Evolutionary conservation across 257 asterid genomes (phyloP).

Genomic region (Salvia hispanica): DNA sequence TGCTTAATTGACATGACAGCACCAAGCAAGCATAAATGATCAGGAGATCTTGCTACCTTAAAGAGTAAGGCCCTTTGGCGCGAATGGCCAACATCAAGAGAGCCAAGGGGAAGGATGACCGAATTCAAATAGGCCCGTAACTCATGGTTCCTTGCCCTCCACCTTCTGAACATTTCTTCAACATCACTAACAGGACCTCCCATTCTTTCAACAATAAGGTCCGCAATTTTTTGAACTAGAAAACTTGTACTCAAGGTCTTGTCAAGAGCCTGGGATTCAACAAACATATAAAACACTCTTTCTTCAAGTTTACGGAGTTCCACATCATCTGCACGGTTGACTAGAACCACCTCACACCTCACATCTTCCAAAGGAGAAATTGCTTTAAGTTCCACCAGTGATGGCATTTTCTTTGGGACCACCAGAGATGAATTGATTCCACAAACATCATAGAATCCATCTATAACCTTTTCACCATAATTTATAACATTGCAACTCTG

Average conservation of each 20-base stretch:
- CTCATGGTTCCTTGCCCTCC: conserved; percentile 75
- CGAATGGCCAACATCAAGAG: conserved; percentile 93
- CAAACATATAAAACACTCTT: conserved; percentile 59
- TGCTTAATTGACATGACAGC: conserved; percentile 15
- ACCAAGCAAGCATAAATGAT: conserved; percentile 25
- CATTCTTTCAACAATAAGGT: conserved; percentile 78
- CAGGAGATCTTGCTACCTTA: conserved; percentile 65
- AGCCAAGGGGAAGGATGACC: conserved; percentile 77
- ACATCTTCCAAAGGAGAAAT: conserved; percentile 56
- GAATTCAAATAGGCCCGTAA: conserved; percentile 54
- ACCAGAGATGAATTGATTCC: conserved; percentile 65
- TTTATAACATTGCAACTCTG: conserved; percentile 86
- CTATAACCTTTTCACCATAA: conserved; percentile 85
- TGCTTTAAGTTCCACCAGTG: conserved; percentile 69
- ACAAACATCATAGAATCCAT: conserved; percentile 92
- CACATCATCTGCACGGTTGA: conserved; percentile 65
- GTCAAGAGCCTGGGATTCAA: conserved; percentile 56
- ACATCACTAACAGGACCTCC: conserved; percentile 94
- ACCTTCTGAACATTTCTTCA: conserved; percentile 81
- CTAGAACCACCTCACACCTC: conserved; percentile 78
- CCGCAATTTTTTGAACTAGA: conserved; percentile 78
- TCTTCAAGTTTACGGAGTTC: conserved; percentile 85
- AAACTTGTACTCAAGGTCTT: conserved; percentile 52
- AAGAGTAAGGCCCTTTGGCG: conserved; percentile 98
- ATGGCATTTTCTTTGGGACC: conserved; percentile 75